Base-by-base conservation (phyloP, 164 flowering plant genomes). In the Liriodendron chinense region DNA sequence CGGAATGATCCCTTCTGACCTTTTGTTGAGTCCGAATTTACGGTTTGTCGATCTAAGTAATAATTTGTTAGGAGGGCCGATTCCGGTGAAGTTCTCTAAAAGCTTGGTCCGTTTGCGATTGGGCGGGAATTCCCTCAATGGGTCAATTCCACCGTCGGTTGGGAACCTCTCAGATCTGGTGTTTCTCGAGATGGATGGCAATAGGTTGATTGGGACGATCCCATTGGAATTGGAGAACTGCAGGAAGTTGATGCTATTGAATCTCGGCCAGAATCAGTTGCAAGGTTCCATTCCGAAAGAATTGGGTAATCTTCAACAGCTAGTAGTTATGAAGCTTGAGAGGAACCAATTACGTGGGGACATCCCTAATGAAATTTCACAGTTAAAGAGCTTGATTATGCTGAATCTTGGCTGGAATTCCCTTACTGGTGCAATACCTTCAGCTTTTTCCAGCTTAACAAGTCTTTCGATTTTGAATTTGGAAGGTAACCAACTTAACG, bases 141-240 rank as follows among this genome's bases (percentile, higher is more conserved):
- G 90, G 22, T 71, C 88, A 26, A 89, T 89, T 22, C 72, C 81
- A 14, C 65, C 73, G 22, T 57, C 64, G 14, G 68, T 81, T 9
- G 81, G 79, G 49, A 57, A 8, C 13, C 84, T 85, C 66, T 22
- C 20, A n/a, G 78, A 80, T 7, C 76, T 92, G 83, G 83, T 57
- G 2, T 92, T 90, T 80, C 75, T 92, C 76, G 97, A 92, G 80
- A 74, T 90, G 77, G 89, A 86, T 0, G 82, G 80, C 76, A 92
- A 92, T 73, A 78, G 23, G 34, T 77, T 92, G 77, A 75, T 47
- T 13, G 92, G 91, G 47, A 8, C 49, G 7, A 79, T 92, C 65
- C 94, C 94, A 34, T 23, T 69, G 4, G 84, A 84, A 59, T 53
- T 92, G 79, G 87, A 87, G 14, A 75, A 47, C 9, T 92, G 91